Conservation (phyloP, 2,329 filamentous ascomycete species). For the Aspergillus sp. region DNA sequence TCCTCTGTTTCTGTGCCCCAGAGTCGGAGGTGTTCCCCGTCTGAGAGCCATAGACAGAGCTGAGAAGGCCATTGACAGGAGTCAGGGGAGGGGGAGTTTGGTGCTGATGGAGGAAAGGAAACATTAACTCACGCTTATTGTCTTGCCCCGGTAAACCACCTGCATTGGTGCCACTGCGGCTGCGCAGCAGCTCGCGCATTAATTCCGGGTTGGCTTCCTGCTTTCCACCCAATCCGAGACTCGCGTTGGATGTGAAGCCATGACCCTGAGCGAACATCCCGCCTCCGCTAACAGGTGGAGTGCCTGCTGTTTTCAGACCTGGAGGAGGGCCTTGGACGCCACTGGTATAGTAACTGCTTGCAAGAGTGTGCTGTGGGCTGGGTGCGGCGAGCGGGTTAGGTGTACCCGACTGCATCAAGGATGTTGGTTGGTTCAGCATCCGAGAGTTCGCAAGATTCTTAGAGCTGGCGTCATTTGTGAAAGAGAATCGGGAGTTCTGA, state of each 20-base stretch:
- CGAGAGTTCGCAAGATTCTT: slow-evolving; percentile 61
- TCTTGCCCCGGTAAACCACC: slow-evolving; percentile 73
- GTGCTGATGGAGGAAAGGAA: slow-evolving; percentile 88
- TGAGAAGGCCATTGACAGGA: slow-evolving; percentile 87
- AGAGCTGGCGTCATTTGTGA: slow-evolving; percentile 60
- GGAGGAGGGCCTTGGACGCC: slow-evolving; percentile 92
- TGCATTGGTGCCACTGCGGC: slow-evolving; percentile 58
- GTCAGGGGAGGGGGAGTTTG: slow-evolving; percentile 85
- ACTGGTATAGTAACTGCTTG: slow-evolving; percentile 74
- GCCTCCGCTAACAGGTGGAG: slow-evolving; percentile 75
- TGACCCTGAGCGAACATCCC: slow-evolving; percentile 90
- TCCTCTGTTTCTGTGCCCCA: slow-evolving; percentile 92
- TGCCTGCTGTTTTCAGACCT: slow-evolving; percentile 90
- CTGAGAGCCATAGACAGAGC: slow-evolving; percentile 86
- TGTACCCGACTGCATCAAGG: slow-evolving; percentile 38
- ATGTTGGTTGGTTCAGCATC: slow-evolving; percentile 53
- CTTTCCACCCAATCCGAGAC: slow-evolving; percentile 64
- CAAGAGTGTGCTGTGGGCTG: slow-evolving; percentile 42
- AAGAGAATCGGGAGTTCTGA: slow-evolving; percentile 84
- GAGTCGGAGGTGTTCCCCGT: slow-evolving; percentile 86
- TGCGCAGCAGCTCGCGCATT: slow-evolving; percentile 78
- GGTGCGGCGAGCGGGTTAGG: slow-evolving; percentile 40
- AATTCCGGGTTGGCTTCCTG: slow-evolving; percentile 75
- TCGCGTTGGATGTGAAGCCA: slow-evolving; percentile 67
- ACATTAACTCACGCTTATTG: slow-evolving; percentile 98